Evolutionary conservation across 495 filamentous ascomycete species (phyloP).

Genomic region (Aspergillus asperescens): DNA sequence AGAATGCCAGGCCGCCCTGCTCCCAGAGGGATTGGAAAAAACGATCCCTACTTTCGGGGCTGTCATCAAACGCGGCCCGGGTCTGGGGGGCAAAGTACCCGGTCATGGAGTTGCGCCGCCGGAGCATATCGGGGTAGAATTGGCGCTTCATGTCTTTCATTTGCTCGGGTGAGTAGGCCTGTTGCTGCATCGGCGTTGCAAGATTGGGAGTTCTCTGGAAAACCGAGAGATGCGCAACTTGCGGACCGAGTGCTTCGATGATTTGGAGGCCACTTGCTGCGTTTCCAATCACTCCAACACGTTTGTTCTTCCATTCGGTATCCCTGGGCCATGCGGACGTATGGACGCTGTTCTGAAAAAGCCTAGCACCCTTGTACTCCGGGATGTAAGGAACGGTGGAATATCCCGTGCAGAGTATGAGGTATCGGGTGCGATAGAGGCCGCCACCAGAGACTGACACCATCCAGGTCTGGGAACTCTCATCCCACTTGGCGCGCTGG

Average conservation of each 20-base stretch:
- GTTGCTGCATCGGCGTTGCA: not conserved
- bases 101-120: not conserved
- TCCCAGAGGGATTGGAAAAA: not conserved
- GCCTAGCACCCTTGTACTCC: not conserved
- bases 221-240: not conserved
- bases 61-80: not conserved
- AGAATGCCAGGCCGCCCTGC: not conserved
- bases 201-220: not conserved
- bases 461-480: not conserved
- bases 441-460: not conserved
- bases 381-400: not conserved
- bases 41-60: not conserved
- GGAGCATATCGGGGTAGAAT: not conserved
- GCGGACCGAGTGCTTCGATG: conserved; percentile 24
- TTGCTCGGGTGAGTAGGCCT: not conserved
- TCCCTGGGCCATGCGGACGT: conserved; percentile 49
- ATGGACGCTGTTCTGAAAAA: conserved; percentile 23
- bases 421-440: not conserved
- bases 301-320: conserved; percentile 41
- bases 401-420: not conserved
- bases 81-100: not conserved
- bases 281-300: conserved; percentile 50
- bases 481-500: not conserved
- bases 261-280: conserved; percentile 58
- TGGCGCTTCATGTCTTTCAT: not conserved